Conservation (phyloP, 225 moss, liverwort and hornwort genomes). For the Straminergon stramineum region DNA sequence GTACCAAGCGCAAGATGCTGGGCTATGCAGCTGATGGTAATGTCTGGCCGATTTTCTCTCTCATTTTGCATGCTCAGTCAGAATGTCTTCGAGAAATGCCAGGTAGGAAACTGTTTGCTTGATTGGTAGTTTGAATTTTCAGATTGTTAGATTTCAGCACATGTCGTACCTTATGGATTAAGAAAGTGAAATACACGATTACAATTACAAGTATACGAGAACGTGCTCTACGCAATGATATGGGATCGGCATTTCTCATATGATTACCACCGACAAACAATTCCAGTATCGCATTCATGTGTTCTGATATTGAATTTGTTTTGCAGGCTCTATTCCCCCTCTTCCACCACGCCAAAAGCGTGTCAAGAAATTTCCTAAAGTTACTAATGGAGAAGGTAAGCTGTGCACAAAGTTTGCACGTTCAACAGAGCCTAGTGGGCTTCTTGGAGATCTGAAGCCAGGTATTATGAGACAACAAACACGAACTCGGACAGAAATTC, state of each 20-base stretch:
- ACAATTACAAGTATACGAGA: neutral
- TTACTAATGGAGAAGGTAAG: conserved; percentile 15
- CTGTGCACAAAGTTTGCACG: conserved; percentile 21
- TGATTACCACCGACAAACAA: neutral
- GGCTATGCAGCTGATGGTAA: conserved; percentile 53
- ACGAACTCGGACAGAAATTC: conserved; percentile 35
- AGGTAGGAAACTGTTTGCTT: neutral
- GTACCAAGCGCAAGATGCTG: conserved; percentile 52
- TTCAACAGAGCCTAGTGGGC: conserved; percentile 40
- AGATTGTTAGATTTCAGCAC: neutral
- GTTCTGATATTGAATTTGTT: neutral
- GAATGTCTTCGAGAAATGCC: neutral
- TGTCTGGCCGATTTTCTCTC: neutral
- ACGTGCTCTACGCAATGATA: neutral
- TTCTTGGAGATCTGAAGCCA: conserved; percentile 49
- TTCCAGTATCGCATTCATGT: neutral
- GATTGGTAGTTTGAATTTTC: neutral
- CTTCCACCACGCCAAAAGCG: conserved; percentile 51
- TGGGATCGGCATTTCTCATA: neutral
- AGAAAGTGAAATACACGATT: neutral
- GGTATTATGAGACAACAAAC: conserved; percentile 55
- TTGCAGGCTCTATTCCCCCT: conserved; percentile 48
- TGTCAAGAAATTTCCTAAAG: conserved; percentile 20
- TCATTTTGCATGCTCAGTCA: neutral
- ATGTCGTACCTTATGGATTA: neutral